A percentile compares a stretch with the other conserved stretches of the same genome.
Evolutionary conservation across 495 filamentous ascomycete species (phyloP).

Genomic region (Penicillium desertorum): DNA sequence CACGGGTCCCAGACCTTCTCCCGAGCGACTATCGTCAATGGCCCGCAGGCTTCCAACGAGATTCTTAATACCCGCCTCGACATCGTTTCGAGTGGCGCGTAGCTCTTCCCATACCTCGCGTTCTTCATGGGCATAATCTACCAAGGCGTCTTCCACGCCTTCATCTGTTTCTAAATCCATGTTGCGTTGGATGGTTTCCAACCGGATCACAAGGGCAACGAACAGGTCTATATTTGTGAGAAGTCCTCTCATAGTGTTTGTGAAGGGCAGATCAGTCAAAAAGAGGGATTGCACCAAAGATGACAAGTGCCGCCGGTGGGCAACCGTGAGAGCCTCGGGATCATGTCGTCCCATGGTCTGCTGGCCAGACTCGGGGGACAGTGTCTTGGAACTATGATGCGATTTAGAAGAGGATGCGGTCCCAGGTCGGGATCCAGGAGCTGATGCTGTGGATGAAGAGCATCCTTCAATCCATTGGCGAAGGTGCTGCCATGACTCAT

Average conservation of each 20-base stretch:
- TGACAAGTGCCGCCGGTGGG: constrained; percentile 72
- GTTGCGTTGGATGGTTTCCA: constrained; percentile 69
- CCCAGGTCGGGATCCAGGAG: constrained; percentile 39
- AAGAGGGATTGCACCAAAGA: constrained; percentile 67
- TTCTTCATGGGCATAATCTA: constrained; percentile 69
- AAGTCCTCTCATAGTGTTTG: constrained; percentile 64
- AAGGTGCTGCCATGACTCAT: constrained; percentile 68
- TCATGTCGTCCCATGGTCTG: constrained; percentile 57
- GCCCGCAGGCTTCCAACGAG: constrained; percentile 60
- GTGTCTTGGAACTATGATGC: constrained; percentile 9
- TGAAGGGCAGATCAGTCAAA: constrained; percentile 67
- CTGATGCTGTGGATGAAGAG: constrained; percentile 16
- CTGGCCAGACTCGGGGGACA: constrained; percentile 21
- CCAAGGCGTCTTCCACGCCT: constrained; percentile 70
- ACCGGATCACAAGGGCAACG: constrained; percentile 67
- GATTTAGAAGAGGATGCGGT: constrained; percentile 37
- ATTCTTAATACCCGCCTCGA: constrained; percentile 57
- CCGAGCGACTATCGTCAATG: constrained; percentile 54
- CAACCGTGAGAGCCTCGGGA: constrained; percentile 77
- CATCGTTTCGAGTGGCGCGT: constrained; percentile 30
- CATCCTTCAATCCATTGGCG: constrained; percentile 55
- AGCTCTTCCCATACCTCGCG: constrained; percentile 60
- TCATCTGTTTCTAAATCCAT: constrained; percentile 77
- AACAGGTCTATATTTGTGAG: constrained; percentile 74
- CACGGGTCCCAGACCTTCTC: constrained; percentile 40